Evolutionary conservation across 2,329 filamentous ascomycete genomes (phyloP).

Genomic region (Amphichorda felina): DNA sequence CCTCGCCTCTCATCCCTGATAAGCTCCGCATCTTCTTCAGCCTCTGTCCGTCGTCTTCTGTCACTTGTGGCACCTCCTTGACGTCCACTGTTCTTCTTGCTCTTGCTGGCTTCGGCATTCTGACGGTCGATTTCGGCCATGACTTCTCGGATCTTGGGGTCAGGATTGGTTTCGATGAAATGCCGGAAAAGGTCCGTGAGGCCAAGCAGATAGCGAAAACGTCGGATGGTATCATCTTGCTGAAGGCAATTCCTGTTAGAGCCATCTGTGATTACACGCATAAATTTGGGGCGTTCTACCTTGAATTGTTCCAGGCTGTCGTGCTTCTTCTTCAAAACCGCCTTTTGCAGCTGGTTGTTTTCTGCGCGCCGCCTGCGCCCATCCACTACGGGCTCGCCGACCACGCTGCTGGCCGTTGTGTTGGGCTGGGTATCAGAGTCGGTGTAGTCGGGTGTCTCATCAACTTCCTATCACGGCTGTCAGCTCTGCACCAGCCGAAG

Average conservation of each 20-base stretch:
- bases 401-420: slow-evolving; percentile 72
- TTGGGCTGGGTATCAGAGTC: slow-evolving; percentile 58
- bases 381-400: slow-evolving; percentile 61
- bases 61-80: slow-evolving; percentile 76
- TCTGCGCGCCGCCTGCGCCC: slow-evolving; percentile 79
- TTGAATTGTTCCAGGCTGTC: slow-evolving; percentile 86
- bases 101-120: slow-evolving; percentile 61
- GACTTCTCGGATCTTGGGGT: slow-evolving; percentile 87
- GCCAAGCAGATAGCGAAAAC: slow-evolving; percentile 90
- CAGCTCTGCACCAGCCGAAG: neutral
- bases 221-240: slow-evolving; percentile 90
- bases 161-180: slow-evolving; percentile 96
- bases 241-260: slow-evolving; percentile 19
- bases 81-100: slow-evolving; percentile 63
- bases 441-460: slow-evolving; percentile 55
- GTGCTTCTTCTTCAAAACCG: slow-evolving; percentile 90
- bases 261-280: neutral
- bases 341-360: slow-evolving; percentile 80
- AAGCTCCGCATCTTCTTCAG: slow-evolving; percentile 90
- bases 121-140: slow-evolving; percentile 92
- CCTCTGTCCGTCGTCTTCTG: slow-evolving; percentile 78
- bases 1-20: slow-evolving; percentile 81
- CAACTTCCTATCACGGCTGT: slow-evolving; percentile 34
- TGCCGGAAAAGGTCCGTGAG: slow-evolving; percentile 95
- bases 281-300: slow-evolving; percentile 33